Evolutionary conservation across 1,284 basidiomycete species (phyloP).

Genomic region (Papiliotrema terrestris): DNA sequence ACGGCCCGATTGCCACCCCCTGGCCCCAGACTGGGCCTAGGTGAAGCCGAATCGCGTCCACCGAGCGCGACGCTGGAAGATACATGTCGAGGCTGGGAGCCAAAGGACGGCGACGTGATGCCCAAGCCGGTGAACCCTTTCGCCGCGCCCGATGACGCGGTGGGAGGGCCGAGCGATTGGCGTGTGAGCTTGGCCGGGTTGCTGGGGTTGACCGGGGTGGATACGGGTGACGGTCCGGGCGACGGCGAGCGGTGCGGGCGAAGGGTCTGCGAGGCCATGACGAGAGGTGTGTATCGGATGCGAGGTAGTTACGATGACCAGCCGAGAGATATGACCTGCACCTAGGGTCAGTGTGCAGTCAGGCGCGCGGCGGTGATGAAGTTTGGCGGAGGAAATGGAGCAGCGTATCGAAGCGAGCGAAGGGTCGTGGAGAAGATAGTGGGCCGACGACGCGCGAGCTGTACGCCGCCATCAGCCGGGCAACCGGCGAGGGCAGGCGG

Average conservation of each 20-base stretch:
- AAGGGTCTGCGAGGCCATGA: slow-evolving; percentile 43
- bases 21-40: slow-evolving; percentile 30
- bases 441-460: too few species aligned
- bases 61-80: slow-evolving; percentile 36
- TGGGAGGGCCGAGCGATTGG: slow-evolving; percentile 46
- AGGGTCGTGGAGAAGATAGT: too few species aligned
- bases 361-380: background rate
- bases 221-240: slow-evolving; percentile 33
- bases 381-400: background rate
- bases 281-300: slow-evolving; percentile 1
- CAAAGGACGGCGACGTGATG: slow-evolving; percentile 21
- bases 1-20: slow-evolving; percentile 14
- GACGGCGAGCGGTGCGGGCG: slow-evolving; percentile 47
- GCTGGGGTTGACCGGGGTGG: slow-evolving; percentile 28
- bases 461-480: too few species aligned
- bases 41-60: slow-evolving; percentile 33
- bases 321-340: slow-evolving; percentile 10
- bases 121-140: slow-evolving; percentile 41
- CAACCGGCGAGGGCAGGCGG: too few species aligned
- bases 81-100: slow-evolving; percentile 39
- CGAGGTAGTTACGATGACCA: slow-evolving; percentile 11
- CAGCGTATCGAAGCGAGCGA: too few species aligned
- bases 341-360: background rate
- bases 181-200: slow-evolving; percentile 45
- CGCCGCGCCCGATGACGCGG: slow-evolving; percentile 26